Evolutionary conservation across 495 filamentous ascomycete genomes (phyloP), one percentile per base, ranked within the genome.

Genomic region (Durotheca rogersii): DNA sequence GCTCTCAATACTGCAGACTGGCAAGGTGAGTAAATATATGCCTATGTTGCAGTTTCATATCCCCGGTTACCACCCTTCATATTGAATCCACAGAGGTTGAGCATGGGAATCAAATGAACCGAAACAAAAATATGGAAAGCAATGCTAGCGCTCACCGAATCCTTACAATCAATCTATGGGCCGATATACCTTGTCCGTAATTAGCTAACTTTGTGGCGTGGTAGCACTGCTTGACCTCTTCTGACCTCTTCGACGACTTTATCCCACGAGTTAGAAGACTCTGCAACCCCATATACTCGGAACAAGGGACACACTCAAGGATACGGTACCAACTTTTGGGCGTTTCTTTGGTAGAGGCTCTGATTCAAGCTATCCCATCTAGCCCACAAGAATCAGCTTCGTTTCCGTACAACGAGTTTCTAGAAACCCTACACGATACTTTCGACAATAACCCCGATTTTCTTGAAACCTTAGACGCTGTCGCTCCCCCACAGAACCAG

Each of bases 1-100:
- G 59, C 61, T 77, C 5, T 73, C 74, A 34, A 47, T 77, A 6
- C 65, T 77, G 14, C 62, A 65, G 37, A 69, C 68, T 12, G 74
- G 74, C 39, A 75, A 67, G 64, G 72, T 74, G 48, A 35, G 67
- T 51, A n/a, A n/a, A n/a, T n/a, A n/a, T n/a, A n/a, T n/a, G 12
- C 0, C 10, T 15, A 27, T 27, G 23, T 27, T n/a, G 23, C 9
- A 27, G 4, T 27, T 4, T 27, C 23, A 27, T 27, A 4, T 4
- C 23, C 23, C 9, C 9, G 23, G 4, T 27, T 9, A 4, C 9
- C 4, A 27, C 23, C 23, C 23, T 27, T 27, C n/a, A n/a, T n/a
- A n/a, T n/a, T n/a, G n/a, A n/a, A n/a, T n/a, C n/a, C n/a, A n/a
- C n/a, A n/a, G n/a, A n/a, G n/a, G n/a, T n/a, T n/a, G n/a, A n/a